Conservation (phyloP, 768 basidiomycete genomes). For the Leucocoprinus birnbaumii region DNA sequence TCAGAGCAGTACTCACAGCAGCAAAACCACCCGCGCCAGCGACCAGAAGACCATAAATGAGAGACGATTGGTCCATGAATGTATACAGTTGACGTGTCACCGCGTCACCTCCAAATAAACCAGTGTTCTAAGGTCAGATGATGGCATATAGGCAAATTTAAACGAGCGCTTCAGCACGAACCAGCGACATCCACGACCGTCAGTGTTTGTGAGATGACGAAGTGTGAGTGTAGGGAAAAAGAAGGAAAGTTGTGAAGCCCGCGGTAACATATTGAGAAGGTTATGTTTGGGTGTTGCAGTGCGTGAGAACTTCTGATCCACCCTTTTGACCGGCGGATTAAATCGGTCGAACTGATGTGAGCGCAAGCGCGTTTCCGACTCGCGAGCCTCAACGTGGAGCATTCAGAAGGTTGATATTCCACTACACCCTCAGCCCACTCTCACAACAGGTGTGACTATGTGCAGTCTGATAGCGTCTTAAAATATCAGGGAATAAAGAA, state of each 20-base stretch:
- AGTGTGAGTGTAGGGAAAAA: neutral
- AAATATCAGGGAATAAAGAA: constrained; percentile 6
- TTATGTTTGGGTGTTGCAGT: neutral
- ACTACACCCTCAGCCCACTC: neutral
- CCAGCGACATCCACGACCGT: constrained; percentile 2
- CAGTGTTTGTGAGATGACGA: neutral
- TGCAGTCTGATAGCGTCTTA: neutral
- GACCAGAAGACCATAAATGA: constrained; percentile 35
- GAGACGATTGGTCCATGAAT: constrained; percentile 14
- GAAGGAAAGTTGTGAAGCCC: neutral
- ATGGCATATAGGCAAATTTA: neutral
- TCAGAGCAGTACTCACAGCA: constrained; percentile 31
- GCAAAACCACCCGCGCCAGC: constrained; percentile 27
- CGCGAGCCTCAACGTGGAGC: neutral
- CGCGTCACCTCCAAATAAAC: constrained; percentile 1
- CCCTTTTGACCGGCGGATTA: neutral
- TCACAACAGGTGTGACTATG: neutral
- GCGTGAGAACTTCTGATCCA: constrained; percentile 5
- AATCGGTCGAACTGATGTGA: neutral
- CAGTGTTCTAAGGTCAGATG: neutral
- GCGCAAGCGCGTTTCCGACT: neutral
- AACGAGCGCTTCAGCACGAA: neutral
- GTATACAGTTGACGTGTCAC: constrained; percentile 10
- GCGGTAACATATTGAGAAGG: constrained; percentile 1
- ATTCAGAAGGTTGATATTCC: neutral